Evolutionary conservation across 805 yeast species (phyloP).

Genomic region (Yarrowia alimentaria): DNA sequence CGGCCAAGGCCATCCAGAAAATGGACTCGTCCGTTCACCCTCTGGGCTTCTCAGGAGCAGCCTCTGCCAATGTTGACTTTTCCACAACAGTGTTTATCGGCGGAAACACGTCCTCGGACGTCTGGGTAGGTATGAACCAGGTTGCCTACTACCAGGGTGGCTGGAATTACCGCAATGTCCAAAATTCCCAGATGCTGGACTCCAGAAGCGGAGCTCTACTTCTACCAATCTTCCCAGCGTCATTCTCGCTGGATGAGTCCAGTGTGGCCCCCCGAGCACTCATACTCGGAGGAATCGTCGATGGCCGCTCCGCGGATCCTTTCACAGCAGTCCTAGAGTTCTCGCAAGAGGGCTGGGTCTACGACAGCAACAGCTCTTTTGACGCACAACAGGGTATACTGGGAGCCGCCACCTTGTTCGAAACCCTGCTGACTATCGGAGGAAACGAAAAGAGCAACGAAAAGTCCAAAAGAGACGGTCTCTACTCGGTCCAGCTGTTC

Average conservation of each 20-base stretch:
- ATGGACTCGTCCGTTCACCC: conserved; percentile 1
- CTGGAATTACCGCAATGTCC: conserved; percentile 20
- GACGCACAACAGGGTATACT: not conserved
- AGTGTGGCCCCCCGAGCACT: conserved; percentile 2
- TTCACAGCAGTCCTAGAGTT: conserved; percentile 2
- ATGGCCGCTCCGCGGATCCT: conserved; percentile 6
- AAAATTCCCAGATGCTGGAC: conserved; percentile 6
- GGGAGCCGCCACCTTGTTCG: conserved; percentile 10
- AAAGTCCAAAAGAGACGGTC: not conserved
- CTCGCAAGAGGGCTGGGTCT: conserved; percentile 6
- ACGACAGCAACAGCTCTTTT: conserved; percentile 3
- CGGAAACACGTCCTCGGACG: not conserved
- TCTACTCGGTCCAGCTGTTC: conserved; percentile 9
- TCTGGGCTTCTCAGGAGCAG: conserved; percentile 10
- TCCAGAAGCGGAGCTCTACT: conserved; percentile 10
- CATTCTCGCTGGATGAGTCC: not conserved
- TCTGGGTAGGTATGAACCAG: conserved; percentile 25
- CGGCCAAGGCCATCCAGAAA: not conserved
- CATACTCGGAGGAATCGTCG: conserved; percentile 13
- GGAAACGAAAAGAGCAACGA: not conserved
- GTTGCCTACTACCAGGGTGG: conserved; percentile 19
- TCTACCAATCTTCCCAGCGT: conserved; percentile 8
- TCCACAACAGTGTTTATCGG: conserved; percentile 11
- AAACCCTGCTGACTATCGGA: conserved; percentile 17
- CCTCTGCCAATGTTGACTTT: conserved; percentile 6